These are phyloP conservation scores for Paramecium pentaurelia DNA, from an alignment of 73 alveolate genomes.

Conservation along the genomic window DNA sequence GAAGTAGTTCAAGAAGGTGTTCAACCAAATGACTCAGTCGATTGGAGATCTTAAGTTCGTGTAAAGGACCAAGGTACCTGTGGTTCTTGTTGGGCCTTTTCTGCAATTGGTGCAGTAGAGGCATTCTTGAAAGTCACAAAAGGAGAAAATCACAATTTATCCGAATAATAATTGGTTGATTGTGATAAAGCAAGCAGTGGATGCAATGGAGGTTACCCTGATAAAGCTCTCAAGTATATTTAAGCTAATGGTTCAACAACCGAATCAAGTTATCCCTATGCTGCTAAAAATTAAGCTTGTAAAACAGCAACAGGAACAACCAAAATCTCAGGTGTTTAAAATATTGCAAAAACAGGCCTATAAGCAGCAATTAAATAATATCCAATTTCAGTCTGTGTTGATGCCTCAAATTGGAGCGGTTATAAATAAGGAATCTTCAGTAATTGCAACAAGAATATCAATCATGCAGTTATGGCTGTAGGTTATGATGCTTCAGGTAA, in stretches of 20 bases:
- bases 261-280: constrained; percentile 51
- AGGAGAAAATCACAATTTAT: neutral
- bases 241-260: neutral
- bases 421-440: constrained; percentile 63
- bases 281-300: neutral
- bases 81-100: constrained; percentile 69
- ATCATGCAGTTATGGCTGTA: constrained; percentile 81
- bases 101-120: constrained; percentile 68
- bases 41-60: constrained; percentile 67
- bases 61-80: constrained; percentile 63
- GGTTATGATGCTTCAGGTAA: constrained; percentile 64
- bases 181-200: constrained; percentile 56
- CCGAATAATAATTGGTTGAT: constrained; percentile 67
- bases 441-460: constrained; percentile 27
- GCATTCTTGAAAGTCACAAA: neutral
- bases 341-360: neutral
- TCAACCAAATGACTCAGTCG: constrained; percentile 51
- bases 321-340: neutral
- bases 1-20: neutral
- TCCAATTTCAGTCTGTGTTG: constrained; percentile 56
- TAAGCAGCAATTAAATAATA: neutral
- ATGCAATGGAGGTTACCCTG: constrained; percentile 63
- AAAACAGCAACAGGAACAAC: neutral
- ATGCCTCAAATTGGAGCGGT: constrained; percentile 63
- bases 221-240: constrained; percentile 39